Evolutionary conservation across 1,284 basidiomycete genomes (phyloP).

Genomic region (Malassezia nana): DNA sequence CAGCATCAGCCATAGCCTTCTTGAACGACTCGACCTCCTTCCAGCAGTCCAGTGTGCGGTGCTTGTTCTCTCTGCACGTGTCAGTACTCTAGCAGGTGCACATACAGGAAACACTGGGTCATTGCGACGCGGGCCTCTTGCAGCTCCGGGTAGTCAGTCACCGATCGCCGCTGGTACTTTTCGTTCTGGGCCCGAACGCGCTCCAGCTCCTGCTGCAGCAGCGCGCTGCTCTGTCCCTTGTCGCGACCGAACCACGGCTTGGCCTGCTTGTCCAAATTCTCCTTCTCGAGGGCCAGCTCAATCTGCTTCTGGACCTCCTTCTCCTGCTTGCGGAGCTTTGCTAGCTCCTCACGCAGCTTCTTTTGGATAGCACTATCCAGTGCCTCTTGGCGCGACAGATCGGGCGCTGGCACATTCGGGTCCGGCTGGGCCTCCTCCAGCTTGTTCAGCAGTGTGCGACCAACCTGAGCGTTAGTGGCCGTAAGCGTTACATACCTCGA

Average conservation of each 20-base stretch:
- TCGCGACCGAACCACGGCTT: constrained; percentile 26
- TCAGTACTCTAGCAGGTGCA: constrained; percentile 16
- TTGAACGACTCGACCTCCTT: constrained; percentile 65
- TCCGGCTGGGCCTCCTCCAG: constrained; percentile 24
- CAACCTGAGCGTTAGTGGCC: constrained; percentile 20
- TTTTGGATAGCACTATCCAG: constrained; percentile 37
- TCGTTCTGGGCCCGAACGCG: constrained; percentile 57
- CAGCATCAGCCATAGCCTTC: constrained; percentile 59
- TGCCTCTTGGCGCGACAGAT: constrained; percentile 25
- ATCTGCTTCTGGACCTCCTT: constrained; percentile 36
- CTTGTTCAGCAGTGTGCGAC: constrained; percentile 26
- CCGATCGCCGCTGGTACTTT: constrained; percentile 57
- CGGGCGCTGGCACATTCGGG: constrained; percentile 23
- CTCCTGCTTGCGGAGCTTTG: constrained; percentile 35
- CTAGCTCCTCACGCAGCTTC: constrained; percentile 40
- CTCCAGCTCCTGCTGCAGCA: constrained; percentile 38
- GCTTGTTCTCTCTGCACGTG: constrained; percentile 55
- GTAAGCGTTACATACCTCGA: constrained; percentile 6
- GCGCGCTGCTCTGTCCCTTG: constrained; percentile 34
- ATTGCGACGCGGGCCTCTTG: constrained; percentile 58
- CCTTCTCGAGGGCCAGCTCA: constrained; percentile 40
- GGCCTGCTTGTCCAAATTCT: constrained; percentile 31
- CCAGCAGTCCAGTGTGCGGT: constrained; percentile 65
- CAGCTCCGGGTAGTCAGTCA: constrained; percentile 56
- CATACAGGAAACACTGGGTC: constrained; percentile 64